Conservation (phyloP, 768 basidiomycete genomes). For the Mrakia gelida region DNA sequence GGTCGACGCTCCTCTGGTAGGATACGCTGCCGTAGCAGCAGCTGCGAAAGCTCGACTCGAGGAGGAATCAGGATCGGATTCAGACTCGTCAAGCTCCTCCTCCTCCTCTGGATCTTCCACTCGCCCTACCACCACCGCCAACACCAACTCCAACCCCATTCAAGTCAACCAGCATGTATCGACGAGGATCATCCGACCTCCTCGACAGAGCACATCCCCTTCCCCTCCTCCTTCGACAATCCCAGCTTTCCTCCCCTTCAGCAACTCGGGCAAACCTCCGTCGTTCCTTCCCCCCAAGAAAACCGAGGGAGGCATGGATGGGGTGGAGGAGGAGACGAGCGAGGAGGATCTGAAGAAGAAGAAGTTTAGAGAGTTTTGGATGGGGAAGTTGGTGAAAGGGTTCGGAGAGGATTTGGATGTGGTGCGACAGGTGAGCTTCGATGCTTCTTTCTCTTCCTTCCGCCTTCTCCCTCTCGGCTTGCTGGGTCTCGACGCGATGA, state of each 20-base stretch:
- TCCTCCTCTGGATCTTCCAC: neutral
- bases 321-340: slow-evolving; percentile 36
- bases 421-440: slow-evolving; percentile 63
- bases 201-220: slow-evolving; percentile 18
- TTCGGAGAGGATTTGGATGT: slow-evolving; percentile 80
- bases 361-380: slow-evolving; percentile 79
- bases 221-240: slow-evolving; percentile 21
- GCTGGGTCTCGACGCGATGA: neutral
- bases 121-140: neutral
- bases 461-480: neutral
- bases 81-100: neutral
- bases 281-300: slow-evolving; percentile 13
- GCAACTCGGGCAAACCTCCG: slow-evolving; percentile 11
- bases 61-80: slow-evolving; percentile 2
- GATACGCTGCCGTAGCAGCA: neutral
- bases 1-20: neutral
- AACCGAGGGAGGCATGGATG: slow-evolving; percentile 29
- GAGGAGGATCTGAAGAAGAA: slow-evolving; percentile 59
- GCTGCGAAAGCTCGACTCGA: slow-evolving; percentile 9
- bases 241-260: slow-evolving; percentile 23
- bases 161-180: neutral
- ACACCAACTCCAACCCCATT: neutral
- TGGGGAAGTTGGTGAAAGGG: slow-evolving; percentile 72
- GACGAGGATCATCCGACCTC: neutral
- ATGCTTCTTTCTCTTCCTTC: neutral